Base-by-base conservation (phyloP, 495 filamentous ascomycete genomes). In the Hypoxylon perforatum region DNA sequence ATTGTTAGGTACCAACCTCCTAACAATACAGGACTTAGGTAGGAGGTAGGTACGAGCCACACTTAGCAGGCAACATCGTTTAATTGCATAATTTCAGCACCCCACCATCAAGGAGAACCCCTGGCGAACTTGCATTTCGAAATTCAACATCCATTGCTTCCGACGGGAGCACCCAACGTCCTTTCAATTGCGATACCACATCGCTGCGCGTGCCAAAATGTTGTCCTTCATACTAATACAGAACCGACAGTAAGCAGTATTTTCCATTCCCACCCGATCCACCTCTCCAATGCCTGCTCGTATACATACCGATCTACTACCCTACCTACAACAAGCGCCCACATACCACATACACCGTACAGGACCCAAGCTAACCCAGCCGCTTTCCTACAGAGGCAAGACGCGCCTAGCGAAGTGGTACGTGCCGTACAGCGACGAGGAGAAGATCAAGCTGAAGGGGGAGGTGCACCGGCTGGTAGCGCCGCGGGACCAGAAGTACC, bases 371-470 rank as follows among this genome's bases (percentile, higher is more conserved):
- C 51, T 39, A 46, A 58, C 18, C 49, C 25, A 8, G 28, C 4
- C 35, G 39, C 58, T 41, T 47, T 45, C 33, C 10, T 19, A 58
- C 78, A 97, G 95, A 86, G 95, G 95, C 79, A 99, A 99, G 82
- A 99, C 95, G 70, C 91, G 95, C 35, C 88, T 99, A 54, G 95
- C 95, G 55, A 99, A 99, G 82, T 99, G 94, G 94, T 99, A 99
- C 82, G 91, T 92, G 65, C 94, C 95, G 42, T 97, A 97, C 85
- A 94, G 87, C 80, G 93, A 97, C 82, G 93, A 96, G 76, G 92
- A 97, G 75, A 97, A 97, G 83, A 88, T 97, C 70, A 95, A 94
- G 76, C 82, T 99, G 58, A 98, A 99, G 75, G 92, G 92, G 83
- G 92, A 96, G 78, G 85, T 87, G 74, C 95, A 99, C 86, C 93